Evolutionary conservation across 371 early-diverging fungal genomes (phyloP), one percentile per base, ranked within the genome.

Genomic region (Mortierella sp.): DNA sequence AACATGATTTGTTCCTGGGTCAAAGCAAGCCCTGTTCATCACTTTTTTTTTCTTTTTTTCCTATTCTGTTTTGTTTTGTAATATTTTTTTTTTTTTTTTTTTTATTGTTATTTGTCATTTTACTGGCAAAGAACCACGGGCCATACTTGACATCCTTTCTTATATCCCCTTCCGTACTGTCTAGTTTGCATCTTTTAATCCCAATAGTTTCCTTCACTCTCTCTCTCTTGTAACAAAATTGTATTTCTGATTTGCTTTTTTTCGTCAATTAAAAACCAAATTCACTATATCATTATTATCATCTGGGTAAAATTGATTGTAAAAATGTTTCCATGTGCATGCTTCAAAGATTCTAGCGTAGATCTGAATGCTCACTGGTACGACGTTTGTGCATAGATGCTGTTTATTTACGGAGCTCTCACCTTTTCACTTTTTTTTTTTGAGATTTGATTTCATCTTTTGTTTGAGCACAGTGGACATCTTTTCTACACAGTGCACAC

Each of bases 191-290:
- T 68, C 17, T 35, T 32, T 29, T 58, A 43, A 55, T 64, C 59
- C 49, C 58, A 19, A 19, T 63, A 47, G 42, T 68, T 53, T 35
- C 34, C 31, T 28, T 68, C 28, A 53, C 56, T 53, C 62, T 34
- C 2, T 32, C 13, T 12, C 64, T 70, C 77, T 72, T 76, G 77
- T 76, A 72, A 58, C 79, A 78, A 72, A 64, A 72, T 55, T 70
- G 59, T 66, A 66, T 54, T 76, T 67, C 51, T 66, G 53, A 32
- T 71, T 69, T 55, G 59, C 37, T 61, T 57, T 49, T 69, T 57
- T 69, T 63, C 17, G 26, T 68, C 28, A 0, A 42, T 60, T 42
- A 59, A 59, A 67, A 58, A 66, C 37, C 55, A 37, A 58, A 64
- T 42, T 56, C 55, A 55, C 2, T 22, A 23, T 66, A 57, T 31